Percentiles rank a stretch among this genome's conserved stretches.
These are phyloP conservation scores for Bipolaris zeicola DNA, from an alignment of 2,329 filamentous ascomycete species.

Conservation along the genomic window DNA sequence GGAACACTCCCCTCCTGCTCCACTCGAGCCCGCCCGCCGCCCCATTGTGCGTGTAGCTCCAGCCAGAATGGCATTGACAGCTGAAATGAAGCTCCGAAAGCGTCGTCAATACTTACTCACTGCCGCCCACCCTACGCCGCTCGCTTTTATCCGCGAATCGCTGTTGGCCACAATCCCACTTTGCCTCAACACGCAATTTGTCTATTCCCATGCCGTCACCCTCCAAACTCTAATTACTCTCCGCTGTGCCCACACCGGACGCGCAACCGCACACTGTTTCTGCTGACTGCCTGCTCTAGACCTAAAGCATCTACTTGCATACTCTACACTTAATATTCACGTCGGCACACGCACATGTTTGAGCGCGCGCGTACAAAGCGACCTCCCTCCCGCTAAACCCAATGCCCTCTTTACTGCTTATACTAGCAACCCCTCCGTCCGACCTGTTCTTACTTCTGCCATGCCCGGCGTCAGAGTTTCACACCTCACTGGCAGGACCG, in stretches of 20 bases:
- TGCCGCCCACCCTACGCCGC: not conserved
- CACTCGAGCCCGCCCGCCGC: constrained; percentile 15
- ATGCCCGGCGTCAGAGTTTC: constrained; percentile 17
- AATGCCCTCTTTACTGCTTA: not conserved
- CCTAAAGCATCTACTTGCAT: no score
- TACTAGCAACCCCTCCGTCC: not conserved
- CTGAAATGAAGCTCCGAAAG: constrained; percentile 3
- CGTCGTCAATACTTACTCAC: not conserved
- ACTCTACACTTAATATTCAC: not conserved
- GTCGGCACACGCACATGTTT: not conserved
- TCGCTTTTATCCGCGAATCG: not conserved
- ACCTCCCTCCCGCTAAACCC: not conserved
- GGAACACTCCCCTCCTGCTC: constrained; percentile 14
- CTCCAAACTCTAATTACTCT: not conserved
- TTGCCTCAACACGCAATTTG: not conserved
- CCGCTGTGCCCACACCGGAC: no score
- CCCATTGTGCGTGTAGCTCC: not conserved
- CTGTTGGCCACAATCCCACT: not conserved
- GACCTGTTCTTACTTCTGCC: constrained; percentile 7
- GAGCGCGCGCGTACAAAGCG: not conserved
- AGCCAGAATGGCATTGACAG: constrained; percentile 22
- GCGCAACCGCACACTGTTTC: no score
- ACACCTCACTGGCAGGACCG: constrained; percentile 12
- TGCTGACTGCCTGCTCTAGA: not conserved
- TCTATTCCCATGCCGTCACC: not conserved